phyloP scores from a whole-genome alignment of 768 basidiomycete genomes.

The Pleurotus citrinopileatus region DNA sequence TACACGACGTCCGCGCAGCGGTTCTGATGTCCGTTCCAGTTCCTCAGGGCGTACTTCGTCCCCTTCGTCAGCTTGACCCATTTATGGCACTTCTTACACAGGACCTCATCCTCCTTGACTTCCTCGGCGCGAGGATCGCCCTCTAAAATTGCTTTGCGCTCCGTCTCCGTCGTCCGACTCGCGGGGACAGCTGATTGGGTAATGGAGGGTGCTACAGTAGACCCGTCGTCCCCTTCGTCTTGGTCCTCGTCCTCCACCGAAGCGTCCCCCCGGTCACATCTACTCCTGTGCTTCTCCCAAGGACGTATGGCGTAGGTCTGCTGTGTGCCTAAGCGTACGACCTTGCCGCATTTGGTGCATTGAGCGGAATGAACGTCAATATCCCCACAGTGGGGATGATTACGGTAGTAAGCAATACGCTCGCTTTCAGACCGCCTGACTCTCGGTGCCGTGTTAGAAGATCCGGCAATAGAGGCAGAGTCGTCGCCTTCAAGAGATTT shows the following conservation, averaged over 20 bases:
- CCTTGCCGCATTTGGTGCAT: conserved; percentile 56
- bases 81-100: conserved; percentile 60
- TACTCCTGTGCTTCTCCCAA: conserved; percentile 58
- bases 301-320: conserved; percentile 55
- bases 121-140: conserved; percentile 50
- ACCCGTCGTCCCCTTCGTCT: conserved; percentile 20
- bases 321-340: conserved; percentile 53
- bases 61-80: conserved; percentile 55
- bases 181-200: conserved; percentile 11
- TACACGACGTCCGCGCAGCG: conserved; percentile 45
- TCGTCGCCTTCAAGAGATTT: conserved; percentile 46
- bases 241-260: conserved; percentile 20
- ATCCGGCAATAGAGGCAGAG: conserved; percentile 52
- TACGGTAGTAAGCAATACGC: conserved; percentile 61
- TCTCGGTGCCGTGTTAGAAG: conserved; percentile 34
- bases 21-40: conserved; percentile 55
- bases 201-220: conserved; percentile 26
- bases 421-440: conserved; percentile 60
- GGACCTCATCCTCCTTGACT: conserved; percentile 46
- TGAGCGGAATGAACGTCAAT: conserved; percentile 57
- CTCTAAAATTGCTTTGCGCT: conserved; percentile 51
- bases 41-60: conserved; percentile 37
- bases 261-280: conserved; percentile 43
- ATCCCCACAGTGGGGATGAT: conserved; percentile 55
- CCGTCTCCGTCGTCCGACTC: conserved; percentile 29